Evolutionary conservation across 2,329 filamentous ascomycete genomes (phyloP).

Genomic region (Colletotrichum eleusines): DNA sequence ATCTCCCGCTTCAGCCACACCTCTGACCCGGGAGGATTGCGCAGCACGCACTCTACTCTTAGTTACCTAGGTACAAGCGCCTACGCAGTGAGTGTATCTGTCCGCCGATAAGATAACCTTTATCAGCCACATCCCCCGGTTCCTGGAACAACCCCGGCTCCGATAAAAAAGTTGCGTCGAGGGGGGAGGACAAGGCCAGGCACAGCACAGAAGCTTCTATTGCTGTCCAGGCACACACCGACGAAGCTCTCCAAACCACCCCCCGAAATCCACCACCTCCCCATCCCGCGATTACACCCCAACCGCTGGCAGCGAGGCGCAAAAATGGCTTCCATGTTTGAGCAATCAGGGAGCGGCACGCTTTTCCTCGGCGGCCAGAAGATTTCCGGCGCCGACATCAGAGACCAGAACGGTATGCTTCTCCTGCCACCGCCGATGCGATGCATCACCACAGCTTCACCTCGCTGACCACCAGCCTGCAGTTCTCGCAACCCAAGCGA

Average conservation of each 20-base stretch:
- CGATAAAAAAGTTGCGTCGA: slow-evolving; percentile 44
- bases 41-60: too few species aligned
- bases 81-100: too few species aligned
- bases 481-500: slow-evolving; percentile 96
- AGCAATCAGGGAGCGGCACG: slow-evolving; percentile 94
- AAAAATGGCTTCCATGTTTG: slow-evolving; percentile 93
- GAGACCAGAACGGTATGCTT: slow-evolving; percentile 89
- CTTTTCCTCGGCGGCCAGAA: slow-evolving; percentile 97
- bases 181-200: slow-evolving; percentile 37
- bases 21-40: background rate
- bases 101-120: slow-evolving; percentile 11
- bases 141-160: slow-evolving; percentile 42
- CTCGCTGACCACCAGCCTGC: slow-evolving; percentile 45
- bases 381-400: slow-evolving; percentile 95
- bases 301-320: slow-evolving; percentile 36
- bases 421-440: slow-evolving; percentile 1
- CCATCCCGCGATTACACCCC: slow-evolving; percentile 28
- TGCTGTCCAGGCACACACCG: slow-evolving; percentile 42
- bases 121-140: slow-evolving; percentile 41
- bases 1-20: slow-evolving; percentile 5
- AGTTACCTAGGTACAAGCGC: too few species aligned
- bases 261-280: slow-evolving; percentile 31
- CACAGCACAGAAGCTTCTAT: slow-evolving; percentile 43
- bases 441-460: slow-evolving; percentile 41
- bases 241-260: slow-evolving; percentile 30